Percentiles rank a stretch among this genome's conserved stretches.
Evolutionary conservation across 1,139 yeast genomes (phyloP).

Genomic region (Candida pseudoviswanathii): DNA sequence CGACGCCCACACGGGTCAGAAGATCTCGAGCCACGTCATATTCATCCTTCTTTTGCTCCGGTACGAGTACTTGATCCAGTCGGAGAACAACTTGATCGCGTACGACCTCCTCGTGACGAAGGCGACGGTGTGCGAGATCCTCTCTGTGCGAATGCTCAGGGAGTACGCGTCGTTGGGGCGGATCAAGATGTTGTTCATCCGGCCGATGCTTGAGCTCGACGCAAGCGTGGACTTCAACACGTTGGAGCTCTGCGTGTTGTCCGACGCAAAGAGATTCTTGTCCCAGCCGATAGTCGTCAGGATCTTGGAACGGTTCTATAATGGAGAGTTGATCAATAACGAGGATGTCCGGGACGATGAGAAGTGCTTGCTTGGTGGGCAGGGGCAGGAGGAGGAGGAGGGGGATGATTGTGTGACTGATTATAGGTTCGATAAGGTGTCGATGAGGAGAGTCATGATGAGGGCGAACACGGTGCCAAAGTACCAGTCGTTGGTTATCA

Average conservation of each 20-base stretch:
- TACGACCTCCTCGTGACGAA: slow-evolving; percentile 54
- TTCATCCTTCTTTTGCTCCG: slow-evolving; percentile 39
- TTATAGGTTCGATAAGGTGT: slow-evolving; percentile 34
- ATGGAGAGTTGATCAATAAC: slow-evolving; percentile 46
- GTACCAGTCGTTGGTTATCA: slow-evolving; percentile 45
- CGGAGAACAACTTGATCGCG: slow-evolving; percentile 48
- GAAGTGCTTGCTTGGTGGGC: slow-evolving; percentile 19
- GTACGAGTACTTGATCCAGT: slow-evolving; percentile 51
- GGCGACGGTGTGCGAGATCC: slow-evolving; percentile 56
- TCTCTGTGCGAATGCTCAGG: slow-evolving; percentile 54
- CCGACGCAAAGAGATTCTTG: slow-evolving; percentile 56
- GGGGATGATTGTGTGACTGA: slow-evolving; percentile 33
- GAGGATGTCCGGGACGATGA: slow-evolving; percentile 27
- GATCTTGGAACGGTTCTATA: slow-evolving; percentile 55
- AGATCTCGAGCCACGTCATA: slow-evolving; percentile 29
- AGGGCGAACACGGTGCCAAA: slow-evolving; percentile 44
- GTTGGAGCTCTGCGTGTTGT: slow-evolving; percentile 54
- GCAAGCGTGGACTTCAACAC: slow-evolving; percentile 39
- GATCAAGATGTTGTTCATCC: slow-evolving; percentile 45
- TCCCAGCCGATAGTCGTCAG: slow-evolving; percentile 58
- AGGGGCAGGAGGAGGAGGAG: too few relatives aligned
- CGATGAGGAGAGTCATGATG: slow-evolving; percentile 31
- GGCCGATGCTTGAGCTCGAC: slow-evolving; percentile 35
- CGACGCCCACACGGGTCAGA: slow-evolving; percentile 14
- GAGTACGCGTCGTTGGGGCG: slow-evolving; percentile 50